Percentiles rank a stretch among this genome's conserved stretches.
These are phyloP conservation scores for Eimeria necatrix DNA, from an alignment of 169 alveolate genomes.

Conservation along the genomic window DNA sequence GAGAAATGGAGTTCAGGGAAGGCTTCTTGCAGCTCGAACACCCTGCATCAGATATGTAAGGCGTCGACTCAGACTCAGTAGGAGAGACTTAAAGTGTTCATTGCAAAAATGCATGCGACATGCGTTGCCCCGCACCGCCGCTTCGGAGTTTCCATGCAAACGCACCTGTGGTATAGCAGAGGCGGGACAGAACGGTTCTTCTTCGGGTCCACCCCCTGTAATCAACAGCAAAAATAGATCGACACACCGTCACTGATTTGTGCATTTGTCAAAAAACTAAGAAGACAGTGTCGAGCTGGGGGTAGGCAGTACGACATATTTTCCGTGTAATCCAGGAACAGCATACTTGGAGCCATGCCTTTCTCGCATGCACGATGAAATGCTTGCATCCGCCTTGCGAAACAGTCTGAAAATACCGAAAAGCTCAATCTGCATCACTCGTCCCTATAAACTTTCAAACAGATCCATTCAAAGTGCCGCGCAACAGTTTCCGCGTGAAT, in stretches of 20 bases:
- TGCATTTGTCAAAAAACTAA: too few species aligned
- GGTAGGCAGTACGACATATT: not conserved
- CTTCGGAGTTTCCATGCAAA: not conserved
- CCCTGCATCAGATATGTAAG: slow-evolving; percentile 85
- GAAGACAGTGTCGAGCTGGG: not conserved
- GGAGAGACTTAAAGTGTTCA: not conserved
- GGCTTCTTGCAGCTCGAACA: slow-evolving; percentile 89
- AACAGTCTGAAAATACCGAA: slow-evolving; percentile 59
- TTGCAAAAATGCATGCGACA: not conserved
- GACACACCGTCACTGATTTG: too few species aligned
- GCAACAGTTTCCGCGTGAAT: too few species aligned
- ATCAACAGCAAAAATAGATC: slow-evolving; percentile 20
- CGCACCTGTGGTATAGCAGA: slow-evolving; percentile 89
- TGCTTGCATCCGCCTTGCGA: slow-evolving; percentile 91
- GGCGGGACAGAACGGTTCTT: slow-evolving; percentile 96
- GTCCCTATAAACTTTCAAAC: too few species aligned
- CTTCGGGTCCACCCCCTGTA: slow-evolving; percentile 95
- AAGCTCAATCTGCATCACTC: too few species aligned
- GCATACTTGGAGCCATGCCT: slow-evolving; percentile 92
- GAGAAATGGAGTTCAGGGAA: slow-evolving; percentile 94
- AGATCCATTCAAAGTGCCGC: too few species aligned
- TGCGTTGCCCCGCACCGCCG: not conserved
- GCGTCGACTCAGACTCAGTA: not conserved
- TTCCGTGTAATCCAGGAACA: not conserved
- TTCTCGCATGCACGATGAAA: slow-evolving; percentile 97